Evolutionary conservation across 306 rosid genomes (phyloP).

Genomic region (Ceratonia siliqua): DNA sequence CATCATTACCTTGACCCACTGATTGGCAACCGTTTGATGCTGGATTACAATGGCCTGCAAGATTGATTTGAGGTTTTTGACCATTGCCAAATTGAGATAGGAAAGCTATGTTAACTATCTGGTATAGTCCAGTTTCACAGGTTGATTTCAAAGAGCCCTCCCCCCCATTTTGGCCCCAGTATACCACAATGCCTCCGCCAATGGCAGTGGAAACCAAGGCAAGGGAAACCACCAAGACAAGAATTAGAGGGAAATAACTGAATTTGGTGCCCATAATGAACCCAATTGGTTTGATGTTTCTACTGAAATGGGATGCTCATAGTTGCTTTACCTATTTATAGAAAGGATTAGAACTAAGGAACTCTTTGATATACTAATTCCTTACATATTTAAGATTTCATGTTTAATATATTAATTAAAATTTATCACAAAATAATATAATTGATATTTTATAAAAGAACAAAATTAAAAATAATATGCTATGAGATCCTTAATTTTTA

Average conservation of each 20-base stretch:
- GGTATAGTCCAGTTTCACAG: too few species aligned
- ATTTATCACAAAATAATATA: too few species aligned
- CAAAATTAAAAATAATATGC: too few species aligned
- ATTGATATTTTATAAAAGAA: too few species aligned
- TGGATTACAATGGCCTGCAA: constrained; percentile 46
- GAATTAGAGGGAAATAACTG: background rate
- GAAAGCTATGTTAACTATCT: constrained; percentile 29
- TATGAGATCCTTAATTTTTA: too few species aligned
- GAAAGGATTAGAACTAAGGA: too few species aligned
- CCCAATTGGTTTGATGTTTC: background rate
- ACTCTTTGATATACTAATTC: too few species aligned
- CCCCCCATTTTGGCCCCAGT: background rate
- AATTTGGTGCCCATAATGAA: background rate
- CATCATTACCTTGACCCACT: too few species aligned
- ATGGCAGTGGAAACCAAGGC: background rate
- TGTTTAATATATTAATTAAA: too few species aligned
- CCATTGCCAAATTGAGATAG: constrained; percentile 26
- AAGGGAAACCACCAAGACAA: background rate
- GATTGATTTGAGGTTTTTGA: constrained; percentile 33
- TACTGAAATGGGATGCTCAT: background rate
- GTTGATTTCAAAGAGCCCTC: too few species aligned
- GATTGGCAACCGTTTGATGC: too few species aligned
- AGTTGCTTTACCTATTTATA: background rate
- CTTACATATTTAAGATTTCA: too few species aligned
- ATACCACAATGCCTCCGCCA: background rate